phyloP scores from a whole-genome alignment of 805 yeast genomes.

The Starmerella etchellsii region DNA sequence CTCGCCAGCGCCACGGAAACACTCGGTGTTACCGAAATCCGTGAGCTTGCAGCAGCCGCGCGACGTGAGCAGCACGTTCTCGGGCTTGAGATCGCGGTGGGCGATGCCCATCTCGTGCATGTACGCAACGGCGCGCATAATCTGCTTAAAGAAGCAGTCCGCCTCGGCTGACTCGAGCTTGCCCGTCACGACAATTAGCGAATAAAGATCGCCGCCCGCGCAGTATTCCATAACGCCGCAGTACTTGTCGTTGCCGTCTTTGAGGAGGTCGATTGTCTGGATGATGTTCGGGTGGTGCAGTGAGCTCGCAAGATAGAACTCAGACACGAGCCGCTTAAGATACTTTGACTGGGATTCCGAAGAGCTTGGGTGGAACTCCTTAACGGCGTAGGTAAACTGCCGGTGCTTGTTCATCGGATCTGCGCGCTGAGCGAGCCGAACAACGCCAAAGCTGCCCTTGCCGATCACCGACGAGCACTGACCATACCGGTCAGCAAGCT shows the following conservation, averaged over 20 bases:
- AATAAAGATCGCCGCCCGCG: constrained; percentile 69
- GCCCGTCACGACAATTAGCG: constrained; percentile 41
- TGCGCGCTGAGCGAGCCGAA: constrained; percentile 60
- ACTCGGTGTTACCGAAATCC: constrained; percentile 85
- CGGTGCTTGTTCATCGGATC: constrained; percentile 31
- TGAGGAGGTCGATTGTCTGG: constrained; percentile 65
- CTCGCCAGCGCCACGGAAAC: constrained; percentile 82
- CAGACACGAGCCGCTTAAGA: constrained; percentile 66
- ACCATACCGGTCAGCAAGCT: constrained; percentile 80
- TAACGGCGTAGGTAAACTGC: constrained; percentile 49
- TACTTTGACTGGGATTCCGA: constrained; percentile 46
- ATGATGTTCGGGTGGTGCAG: constrained; percentile 62
- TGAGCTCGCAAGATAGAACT: constrained; percentile 73
- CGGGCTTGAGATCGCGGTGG: constrained; percentile 88
- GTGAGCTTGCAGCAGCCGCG: constrained; percentile 55
- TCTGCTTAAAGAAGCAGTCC: constrained; percentile 80
- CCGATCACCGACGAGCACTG: constrained; percentile 86
- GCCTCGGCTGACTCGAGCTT: constrained; percentile 50
- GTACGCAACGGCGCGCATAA: constrained; percentile 64
- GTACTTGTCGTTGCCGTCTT: constrained; percentile 52
- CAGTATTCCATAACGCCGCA: constrained; percentile 92
- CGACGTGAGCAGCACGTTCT: constrained; percentile 57
- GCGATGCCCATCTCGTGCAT: constrained; percentile 87
- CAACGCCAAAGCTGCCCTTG: constrained; percentile 85
- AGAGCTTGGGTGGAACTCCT: constrained; percentile 51